Evolutionary conservation across 1,284 basidiomycete genomes (phyloP), one percentile per base, ranked within the genome.

Genomic region (Sutorius eximius): DNA sequence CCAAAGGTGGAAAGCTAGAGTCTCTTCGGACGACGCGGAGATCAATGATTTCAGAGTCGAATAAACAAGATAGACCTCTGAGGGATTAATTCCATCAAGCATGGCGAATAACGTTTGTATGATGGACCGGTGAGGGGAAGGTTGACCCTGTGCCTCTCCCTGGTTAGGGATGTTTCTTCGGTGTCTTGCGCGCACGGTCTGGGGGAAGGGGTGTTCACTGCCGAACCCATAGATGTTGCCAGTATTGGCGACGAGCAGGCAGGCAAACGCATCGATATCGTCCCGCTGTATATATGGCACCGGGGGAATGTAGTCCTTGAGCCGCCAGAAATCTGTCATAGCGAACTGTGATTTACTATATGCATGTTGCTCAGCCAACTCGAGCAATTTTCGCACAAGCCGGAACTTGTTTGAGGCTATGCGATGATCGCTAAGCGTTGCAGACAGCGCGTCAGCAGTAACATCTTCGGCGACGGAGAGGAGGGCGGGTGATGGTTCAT

Each of bases 251-350:
- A 82, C 73, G 13, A 96, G 73, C 9, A 95, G 73, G 13, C 82
- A 77, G n/a, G 87, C 80, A 60, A 95, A 93, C 0, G 89, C 88
- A 47, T 83, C 75, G 5, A 87, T 77, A 59, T 93, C 90, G 33
- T 85, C 82, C 36, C 77, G 77, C 37, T 82, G 80, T 29, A 90
- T 70, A 27, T 78, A 71, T 3, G 76, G 71, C 2, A 61, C 61
- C 1, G 75, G 54, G 3, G 87, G 87, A 38, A 94, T 87, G 60
- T 80, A 85, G 18, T 84, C 82, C 64, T 91, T 92, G 62, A 95
- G 73, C 37, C 82, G 79, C 93, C 93, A 95, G 67, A 95, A 94
- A 59, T 88, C 84, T 3, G 75, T 75, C 49, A 71, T 73, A 3
- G 81, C 72, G 56, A 90, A 90, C 27, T 75, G 74, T 3, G 68